Evolutionary conservation across 768 basidiomycete species (phyloP).

Genomic region (Xerocomellus intermedius): DNA sequence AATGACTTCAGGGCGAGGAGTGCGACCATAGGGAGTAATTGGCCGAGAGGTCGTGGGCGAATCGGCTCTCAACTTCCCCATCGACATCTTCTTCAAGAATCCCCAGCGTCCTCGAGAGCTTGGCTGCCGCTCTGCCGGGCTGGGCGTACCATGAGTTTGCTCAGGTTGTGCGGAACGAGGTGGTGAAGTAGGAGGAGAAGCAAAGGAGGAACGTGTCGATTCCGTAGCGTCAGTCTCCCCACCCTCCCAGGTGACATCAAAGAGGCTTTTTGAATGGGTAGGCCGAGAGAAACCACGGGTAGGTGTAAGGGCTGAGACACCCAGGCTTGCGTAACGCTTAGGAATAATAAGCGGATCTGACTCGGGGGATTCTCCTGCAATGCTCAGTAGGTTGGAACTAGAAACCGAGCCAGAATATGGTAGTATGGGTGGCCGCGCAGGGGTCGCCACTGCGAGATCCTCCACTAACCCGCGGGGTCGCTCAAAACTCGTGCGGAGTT

Average conservation of each 20-base stretch:
- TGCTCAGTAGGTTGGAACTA: conserved; percentile 60
- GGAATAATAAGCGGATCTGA: conserved; percentile 38
- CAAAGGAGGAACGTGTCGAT: conserved; percentile 24
- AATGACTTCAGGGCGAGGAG: conserved; percentile 12
- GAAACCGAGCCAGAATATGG: conserved; percentile 63
- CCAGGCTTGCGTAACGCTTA: conserved; percentile 69
- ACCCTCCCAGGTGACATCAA: conserved; percentile 50
- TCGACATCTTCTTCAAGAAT: conserved; percentile 97
- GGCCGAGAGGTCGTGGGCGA: conserved; percentile 41
- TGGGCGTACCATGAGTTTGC: conserved; percentile 14
- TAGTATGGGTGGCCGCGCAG: conserved; percentile 42
- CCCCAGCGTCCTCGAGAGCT: conserved; percentile 72
- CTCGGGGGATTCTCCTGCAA: conserved; percentile 31
- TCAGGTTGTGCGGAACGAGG: conserved; percentile 20
- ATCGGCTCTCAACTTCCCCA: conserved; percentile 85
- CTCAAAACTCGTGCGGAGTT: conserved; percentile 49
- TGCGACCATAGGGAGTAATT: conserved; percentile 31
- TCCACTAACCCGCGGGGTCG: conserved; percentile 24
- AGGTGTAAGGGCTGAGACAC: conserved; percentile 41
- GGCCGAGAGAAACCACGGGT: conserved; percentile 37
- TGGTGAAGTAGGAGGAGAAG: conserved; percentile 29
- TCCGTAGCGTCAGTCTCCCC: conserved; percentile 9
- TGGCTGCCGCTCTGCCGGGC: conserved; percentile 26
- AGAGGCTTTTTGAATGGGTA: conserved; percentile 41
- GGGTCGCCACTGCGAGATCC: conserved; percentile 33